Base-by-base conservation (phyloP, 768 basidiomycete species). In the Filobasidium wieringae region DNA sequence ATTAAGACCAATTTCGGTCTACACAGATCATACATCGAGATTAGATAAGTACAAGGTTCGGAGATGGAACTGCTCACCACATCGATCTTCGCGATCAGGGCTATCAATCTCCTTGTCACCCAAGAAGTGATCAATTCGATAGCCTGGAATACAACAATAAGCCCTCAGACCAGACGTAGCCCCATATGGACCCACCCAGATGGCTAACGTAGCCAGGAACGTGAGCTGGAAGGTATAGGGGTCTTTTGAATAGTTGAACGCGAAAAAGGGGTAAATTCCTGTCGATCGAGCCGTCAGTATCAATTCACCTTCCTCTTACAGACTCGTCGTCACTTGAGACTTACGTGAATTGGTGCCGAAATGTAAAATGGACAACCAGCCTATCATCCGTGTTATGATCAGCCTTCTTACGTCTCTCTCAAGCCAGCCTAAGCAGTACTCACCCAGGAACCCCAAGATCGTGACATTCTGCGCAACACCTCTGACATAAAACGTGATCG, bases 181-280 rank as follows among this genome's bases (percentile, higher is more conserved):
- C 5, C 2, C 12, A 11, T 19, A 32, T 11, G 6, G 31, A 52
- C 67, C 60, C 41, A 72, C 72, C 73, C 73, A 74, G 41, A 78
- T 74, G 41, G 73, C 69, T 19, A 68, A 64, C 17, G 74, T 75
- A 4, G 77, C 76, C 14, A 67, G 65, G 45, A 75, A 72, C 0
- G 77, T 78, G 50, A 77, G 63, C 11, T 69, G 65, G 58, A 76
- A 78, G 2, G 74, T 78, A 64, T 78, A 78, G 1, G 76, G 76
- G 55, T 77, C 76, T 37, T 72, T 70, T 4, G 66, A 64, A 3
- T 68, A 66, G 1, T 65, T 65, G 59, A 78, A 76, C 11, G 67
- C 55, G 67, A 78, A 78, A 73, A 76, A 77, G 3, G 77, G 76
- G 62, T 76, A 78, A 54, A 77, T 69, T 29, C 70, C 66, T 63